phyloP scores from a whole-genome alignment of 768 basidiomycete genomes.

The Cystoderma amianthinum region DNA sequence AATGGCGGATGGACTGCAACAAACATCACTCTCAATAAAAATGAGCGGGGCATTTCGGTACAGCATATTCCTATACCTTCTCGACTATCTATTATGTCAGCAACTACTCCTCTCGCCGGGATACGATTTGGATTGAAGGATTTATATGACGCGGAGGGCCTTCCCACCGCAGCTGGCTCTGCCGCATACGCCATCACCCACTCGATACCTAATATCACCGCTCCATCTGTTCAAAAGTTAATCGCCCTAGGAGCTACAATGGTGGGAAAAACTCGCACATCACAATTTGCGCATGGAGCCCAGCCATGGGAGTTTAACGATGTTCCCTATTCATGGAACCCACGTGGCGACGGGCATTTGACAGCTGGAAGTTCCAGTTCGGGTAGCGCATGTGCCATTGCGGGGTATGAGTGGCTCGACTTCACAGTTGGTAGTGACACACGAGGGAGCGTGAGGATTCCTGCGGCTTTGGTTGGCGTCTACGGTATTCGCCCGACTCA shows the following conservation, averaged over 20 bases:
- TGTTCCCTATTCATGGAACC: constrained; percentile 28
- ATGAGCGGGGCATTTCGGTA: constrained; percentile 7
- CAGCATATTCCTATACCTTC: constrained; percentile 44
- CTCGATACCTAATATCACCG: constrained; percentile 23
- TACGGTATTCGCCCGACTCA: constrained; percentile 28
- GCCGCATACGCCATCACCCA: constrained; percentile 23
- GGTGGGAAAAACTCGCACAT: constrained; percentile 48
- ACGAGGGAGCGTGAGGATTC: constrained; percentile 29
- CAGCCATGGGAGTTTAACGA: constrained; percentile 30
- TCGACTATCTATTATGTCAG: constrained; percentile 27
- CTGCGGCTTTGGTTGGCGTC: constrained; percentile 28
- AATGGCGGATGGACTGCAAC: constrained; percentile 24
- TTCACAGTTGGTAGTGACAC: constrained; percentile 32
- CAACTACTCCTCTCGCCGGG: constrained; percentile 30
- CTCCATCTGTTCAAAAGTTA: constrained; percentile 37
- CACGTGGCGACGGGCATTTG: constrained; percentile 26
- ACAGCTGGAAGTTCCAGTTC: constrained; percentile 31
- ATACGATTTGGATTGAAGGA: constrained; percentile 44
- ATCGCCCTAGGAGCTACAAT: constrained; percentile 40
- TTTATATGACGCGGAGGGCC: constrained; percentile 24
- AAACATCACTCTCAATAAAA: constrained; percentile 18
- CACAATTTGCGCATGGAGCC: constrained; percentile 44
- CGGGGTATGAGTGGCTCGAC: constrained; percentile 29
- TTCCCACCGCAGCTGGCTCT: constrained; percentile 28
- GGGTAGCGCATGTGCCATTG: constrained; percentile 31